phyloP scores from a whole-genome alignment of 805 yeast genomes.

The Myxozyma monticola region DNA sequence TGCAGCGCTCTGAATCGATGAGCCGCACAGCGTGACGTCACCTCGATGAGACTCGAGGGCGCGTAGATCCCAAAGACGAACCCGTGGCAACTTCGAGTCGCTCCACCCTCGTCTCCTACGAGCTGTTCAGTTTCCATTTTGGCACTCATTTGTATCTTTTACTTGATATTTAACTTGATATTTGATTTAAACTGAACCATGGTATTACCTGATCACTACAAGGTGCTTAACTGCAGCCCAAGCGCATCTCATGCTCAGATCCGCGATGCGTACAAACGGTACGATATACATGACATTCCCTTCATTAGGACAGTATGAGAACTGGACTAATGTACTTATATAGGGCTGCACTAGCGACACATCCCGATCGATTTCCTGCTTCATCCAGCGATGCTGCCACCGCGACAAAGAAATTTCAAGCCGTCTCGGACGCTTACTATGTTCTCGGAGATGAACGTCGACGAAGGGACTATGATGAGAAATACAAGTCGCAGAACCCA shows the following conservation, averaged over 20 bases:
- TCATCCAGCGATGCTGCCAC: slow-evolving; percentile 17
- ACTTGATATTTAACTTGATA: no score
- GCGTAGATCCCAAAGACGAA: no score
- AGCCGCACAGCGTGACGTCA: no score
- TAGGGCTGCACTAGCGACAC: slow-evolving; percentile 32
- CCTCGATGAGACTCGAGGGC: no score
- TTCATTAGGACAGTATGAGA: neutral
- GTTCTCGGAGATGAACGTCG: slow-evolving; percentile 28
- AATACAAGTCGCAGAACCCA: slow-evolving; percentile 15
- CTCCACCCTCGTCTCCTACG: no score
- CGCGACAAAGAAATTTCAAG: slow-evolving; percentile 29
- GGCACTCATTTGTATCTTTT: no score
- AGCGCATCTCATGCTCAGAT: slow-evolving; percentile 26
- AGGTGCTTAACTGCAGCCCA: slow-evolving; percentile 10
- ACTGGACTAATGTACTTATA: neutral
- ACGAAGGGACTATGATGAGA: slow-evolving; percentile 27
- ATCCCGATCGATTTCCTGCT: slow-evolving; percentile 30
- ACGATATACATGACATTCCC: neutral
- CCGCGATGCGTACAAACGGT: slow-evolving; percentile 30
- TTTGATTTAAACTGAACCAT: no score
- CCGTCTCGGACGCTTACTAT: slow-evolving; percentile 32
- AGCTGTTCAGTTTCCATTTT: no score
- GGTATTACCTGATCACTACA: slow-evolving; percentile 25
- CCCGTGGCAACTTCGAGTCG: no score
- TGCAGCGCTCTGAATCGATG: no score